A percentile compares a stretch with the other conserved stretches of the same genome.
Conservation (phyloP, 202 grass and related monocot genomes). For the Cymbopogon flexuosus region DNA sequence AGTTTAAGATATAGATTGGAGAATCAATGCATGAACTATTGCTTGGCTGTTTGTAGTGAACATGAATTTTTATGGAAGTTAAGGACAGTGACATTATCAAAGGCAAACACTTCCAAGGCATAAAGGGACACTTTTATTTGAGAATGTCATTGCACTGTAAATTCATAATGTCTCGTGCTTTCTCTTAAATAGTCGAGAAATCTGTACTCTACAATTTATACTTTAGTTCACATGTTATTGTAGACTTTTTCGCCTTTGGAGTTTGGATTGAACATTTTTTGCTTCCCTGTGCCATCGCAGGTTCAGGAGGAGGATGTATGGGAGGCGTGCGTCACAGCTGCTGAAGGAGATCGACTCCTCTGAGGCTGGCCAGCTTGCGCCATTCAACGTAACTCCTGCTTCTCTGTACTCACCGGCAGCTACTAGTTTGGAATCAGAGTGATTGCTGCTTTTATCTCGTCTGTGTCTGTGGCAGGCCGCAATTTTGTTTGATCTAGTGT, state of each 20-base stretch:
- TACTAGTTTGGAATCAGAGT: not conserved
- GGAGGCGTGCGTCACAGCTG: slow-evolving; percentile 67
- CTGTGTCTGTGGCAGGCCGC: not conserved
- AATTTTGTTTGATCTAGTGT: not conserved
- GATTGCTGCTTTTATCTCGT: not conserved
- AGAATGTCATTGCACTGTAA: not conserved
- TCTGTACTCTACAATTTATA: not conserved
- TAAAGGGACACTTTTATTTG: not conserved
- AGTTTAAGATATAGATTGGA: not conserved
- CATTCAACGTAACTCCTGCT: slow-evolving; percentile 15
- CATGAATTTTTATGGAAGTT: not conserved
- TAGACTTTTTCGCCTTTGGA: not conserved
- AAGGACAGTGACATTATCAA: not conserved
- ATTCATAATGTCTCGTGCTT: not conserved
- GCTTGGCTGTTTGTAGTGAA: not conserved
- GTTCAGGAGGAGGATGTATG: slow-evolving; percentile 56
- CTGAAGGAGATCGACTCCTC: slow-evolving; percentile 67
- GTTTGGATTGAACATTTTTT: not conserved
- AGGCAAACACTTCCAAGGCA: not conserved
- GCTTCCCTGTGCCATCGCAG: not conserved
- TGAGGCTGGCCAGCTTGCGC: slow-evolving; percentile 43
- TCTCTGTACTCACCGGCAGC: not conserved
- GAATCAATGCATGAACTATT: not conserved
- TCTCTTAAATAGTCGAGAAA: not conserved
- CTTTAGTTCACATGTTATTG: not conserved